These are phyloP conservation scores for Cladosporium colombiae DNA, from an alignment of 2,329 filamentous ascomycete genomes.

Conservation along the genomic window DNA sequence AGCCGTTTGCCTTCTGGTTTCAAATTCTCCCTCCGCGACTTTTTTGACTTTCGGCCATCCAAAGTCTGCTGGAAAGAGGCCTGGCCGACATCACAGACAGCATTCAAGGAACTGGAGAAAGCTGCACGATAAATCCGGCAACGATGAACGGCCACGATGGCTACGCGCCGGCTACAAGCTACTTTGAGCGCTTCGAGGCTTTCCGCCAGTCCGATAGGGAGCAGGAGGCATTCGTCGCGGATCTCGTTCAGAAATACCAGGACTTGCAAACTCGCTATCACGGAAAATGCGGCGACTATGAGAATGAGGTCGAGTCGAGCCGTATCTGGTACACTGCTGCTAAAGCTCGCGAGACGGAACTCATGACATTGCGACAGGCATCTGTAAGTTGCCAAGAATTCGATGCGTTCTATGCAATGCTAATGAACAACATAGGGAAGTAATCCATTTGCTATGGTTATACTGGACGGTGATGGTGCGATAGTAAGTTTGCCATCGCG, in stretches of 20 bases:
- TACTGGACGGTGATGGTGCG: constrained; percentile 54
- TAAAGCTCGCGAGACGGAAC: constrained; percentile 29
- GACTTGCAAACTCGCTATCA: constrained; percentile 36
- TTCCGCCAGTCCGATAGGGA: constrained; percentile 37
- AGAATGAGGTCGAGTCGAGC: constrained; percentile 40
- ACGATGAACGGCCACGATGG: constrained; percentile 27
- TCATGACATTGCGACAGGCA: constrained; percentile 26
- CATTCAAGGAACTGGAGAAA: background rate
- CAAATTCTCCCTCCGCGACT: background rate
- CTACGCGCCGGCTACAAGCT: constrained; percentile 18
- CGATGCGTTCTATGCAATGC: background rate
- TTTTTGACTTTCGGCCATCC: constrained; percentile 13
- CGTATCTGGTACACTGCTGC: constrained; percentile 36
- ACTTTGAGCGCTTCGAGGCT: constrained; percentile 32
- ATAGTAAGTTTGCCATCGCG: constrained; percentile 37
- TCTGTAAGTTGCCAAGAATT: constrained; percentile 25
- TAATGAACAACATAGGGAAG: constrained; percentile 26
- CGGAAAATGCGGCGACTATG: constrained; percentile 39
- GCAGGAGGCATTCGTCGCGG: constrained; percentile 35
- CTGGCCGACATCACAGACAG: background rate
- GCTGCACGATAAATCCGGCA: background rate
- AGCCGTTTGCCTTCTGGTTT: constrained; percentile 3
- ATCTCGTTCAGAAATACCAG: constrained; percentile 36
- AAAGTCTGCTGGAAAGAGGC: constrained; percentile 2
- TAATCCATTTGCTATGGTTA: constrained; percentile 47